These are phyloP conservation scores for Lipomyces orientalis DNA, from an alignment of 805 yeast genomes.

Conservation along the genomic window DNA sequence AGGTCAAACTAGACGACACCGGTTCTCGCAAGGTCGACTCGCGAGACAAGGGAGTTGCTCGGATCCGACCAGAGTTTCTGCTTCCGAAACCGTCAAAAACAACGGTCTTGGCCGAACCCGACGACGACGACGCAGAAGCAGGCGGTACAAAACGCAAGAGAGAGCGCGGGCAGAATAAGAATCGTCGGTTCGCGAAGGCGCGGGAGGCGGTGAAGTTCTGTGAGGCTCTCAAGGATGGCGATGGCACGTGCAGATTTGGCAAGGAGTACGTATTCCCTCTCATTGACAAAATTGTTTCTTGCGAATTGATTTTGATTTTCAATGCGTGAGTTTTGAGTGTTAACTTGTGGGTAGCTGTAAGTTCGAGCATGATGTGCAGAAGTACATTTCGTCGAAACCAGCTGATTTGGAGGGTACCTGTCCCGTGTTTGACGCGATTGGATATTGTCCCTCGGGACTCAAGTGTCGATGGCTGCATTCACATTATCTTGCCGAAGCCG, in stretches of 20 bases:
- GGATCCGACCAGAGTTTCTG: conserved; percentile 69
- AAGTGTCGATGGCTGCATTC: conserved; percentile 89
- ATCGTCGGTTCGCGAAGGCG: conserved; percentile 72
- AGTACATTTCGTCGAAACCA: conserved; percentile 68
- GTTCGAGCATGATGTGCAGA: conserved; percentile 73
- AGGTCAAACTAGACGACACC: background rate
- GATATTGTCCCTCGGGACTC: conserved; percentile 89
- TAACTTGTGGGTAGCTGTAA: conserved; percentile 55
- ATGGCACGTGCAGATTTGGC: conserved; percentile 42
- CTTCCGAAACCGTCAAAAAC: conserved; percentile 39
- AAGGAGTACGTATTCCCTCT: conserved; percentile 21
- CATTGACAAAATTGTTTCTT: too few relatives aligned
- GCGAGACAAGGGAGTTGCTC: conserved; percentile 68
- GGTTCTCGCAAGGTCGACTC: conserved; percentile 10
- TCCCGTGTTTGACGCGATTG: conserved; percentile 81
- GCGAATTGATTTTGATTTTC: too few relatives aligned
- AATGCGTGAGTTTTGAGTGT: background rate
- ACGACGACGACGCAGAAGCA: conserved; percentile 52
- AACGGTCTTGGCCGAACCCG: conserved; percentile 50
- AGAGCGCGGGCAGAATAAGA: conserved; percentile 81
- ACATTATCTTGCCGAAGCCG: conserved; percentile 61
- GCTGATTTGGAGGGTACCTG: conserved; percentile 77
- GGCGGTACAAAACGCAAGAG: conserved; percentile 54
- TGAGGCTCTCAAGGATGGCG: conserved; percentile 51
- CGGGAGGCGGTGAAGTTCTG: conserved; percentile 72